phyloP scores from a whole-genome alignment of 768 basidiomycete genomes.

The Leucosporidium scottii region DNA sequence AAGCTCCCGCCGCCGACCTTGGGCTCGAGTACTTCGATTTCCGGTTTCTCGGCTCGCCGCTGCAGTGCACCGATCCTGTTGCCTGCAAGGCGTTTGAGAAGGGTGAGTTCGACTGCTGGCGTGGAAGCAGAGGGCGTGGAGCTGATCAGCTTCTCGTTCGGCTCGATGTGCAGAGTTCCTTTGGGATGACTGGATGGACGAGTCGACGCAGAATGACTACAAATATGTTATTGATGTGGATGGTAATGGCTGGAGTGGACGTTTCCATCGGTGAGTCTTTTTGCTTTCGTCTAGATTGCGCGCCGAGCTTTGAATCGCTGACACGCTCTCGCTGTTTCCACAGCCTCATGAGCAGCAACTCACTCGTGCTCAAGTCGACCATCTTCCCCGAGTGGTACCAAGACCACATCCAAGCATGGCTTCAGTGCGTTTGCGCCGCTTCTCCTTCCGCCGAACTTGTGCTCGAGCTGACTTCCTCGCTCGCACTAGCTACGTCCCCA shows the following conservation, averaged over 20 bases:
- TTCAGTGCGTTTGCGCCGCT: constrained; percentile 35
- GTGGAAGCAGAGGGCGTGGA: no score
- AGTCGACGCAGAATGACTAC: constrained; percentile 42
- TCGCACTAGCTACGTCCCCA: constrained; percentile 32
- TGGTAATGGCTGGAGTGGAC: constrained; percentile 83
- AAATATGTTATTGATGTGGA: constrained; percentile 68
- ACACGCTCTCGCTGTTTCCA: no score
- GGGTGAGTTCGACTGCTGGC: no score
- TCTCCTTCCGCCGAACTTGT: neutral
- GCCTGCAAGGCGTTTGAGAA: constrained; percentile 17
- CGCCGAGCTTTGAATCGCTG: neutral
- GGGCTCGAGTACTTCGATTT: constrained; percentile 20
- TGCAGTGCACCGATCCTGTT: constrained; percentile 12
- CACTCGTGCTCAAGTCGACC: constrained; percentile 44
- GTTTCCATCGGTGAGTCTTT: constrained; percentile 57
- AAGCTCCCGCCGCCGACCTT: constrained; percentile 4
- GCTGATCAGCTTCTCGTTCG: no score
- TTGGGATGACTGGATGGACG: constrained; percentile 41
- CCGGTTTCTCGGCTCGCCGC: constrained; percentile 18
- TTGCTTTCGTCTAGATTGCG: neutral
- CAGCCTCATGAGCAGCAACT: constrained; percentile 44
- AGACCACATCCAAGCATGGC: constrained; percentile 43
- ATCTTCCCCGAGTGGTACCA: constrained; percentile 39
- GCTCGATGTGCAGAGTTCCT: constrained; percentile 31
- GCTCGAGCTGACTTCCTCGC: constrained; percentile 8